These are phyloP conservation scores for Waltiozyma sp. DNA, from an alignment of 1,139 yeast species.

Conservation along the genomic window DNA sequence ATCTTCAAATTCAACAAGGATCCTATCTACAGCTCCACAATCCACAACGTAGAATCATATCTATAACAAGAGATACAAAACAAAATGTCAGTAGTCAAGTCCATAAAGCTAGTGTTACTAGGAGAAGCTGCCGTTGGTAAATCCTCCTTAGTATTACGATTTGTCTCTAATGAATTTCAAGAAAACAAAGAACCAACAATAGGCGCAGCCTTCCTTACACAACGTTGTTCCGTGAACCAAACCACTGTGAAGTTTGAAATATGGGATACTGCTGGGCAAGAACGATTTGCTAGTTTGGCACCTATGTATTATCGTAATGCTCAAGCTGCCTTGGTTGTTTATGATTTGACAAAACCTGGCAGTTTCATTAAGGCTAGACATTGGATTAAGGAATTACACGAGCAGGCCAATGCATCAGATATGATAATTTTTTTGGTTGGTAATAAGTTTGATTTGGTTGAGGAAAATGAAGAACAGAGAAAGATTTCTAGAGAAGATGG, in stretches of 20 bases:
- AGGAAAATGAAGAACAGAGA: conserved; percentile 28
- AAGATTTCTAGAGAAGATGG: conserved; percentile 89
- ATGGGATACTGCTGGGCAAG: conserved; percentile 99
- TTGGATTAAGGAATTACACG: conserved; percentile 73
- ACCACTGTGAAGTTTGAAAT: conserved; percentile 91
- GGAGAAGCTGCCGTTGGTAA: conserved; percentile 99
- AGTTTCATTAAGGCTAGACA: conserved; percentile 96
- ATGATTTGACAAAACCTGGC: conserved; percentile 95
- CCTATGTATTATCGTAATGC: conserved; percentile 98
- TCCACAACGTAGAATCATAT: no score
- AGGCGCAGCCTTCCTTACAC: conserved; percentile 96
- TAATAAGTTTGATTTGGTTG: conserved; percentile 69
- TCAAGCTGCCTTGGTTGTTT: conserved; percentile 95
- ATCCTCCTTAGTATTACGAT: conserved; percentile 82
- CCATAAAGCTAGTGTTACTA: conserved; percentile 78
- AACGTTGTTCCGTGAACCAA: conserved; percentile 72
- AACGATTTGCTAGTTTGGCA: conserved; percentile 89
- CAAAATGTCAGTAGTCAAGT: conserved; percentile 30
- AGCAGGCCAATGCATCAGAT: conserved; percentile 81
- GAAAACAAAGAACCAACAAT: conserved; percentile 96
- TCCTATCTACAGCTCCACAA: no score
- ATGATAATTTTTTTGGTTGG: conserved; percentile 68
- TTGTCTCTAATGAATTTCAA: conserved; percentile 92
- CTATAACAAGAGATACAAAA: no score
- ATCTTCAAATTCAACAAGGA: no score